Base-by-base conservation (phyloP, 305 asterid genomes). In the Solanum hybrid region DNA sequence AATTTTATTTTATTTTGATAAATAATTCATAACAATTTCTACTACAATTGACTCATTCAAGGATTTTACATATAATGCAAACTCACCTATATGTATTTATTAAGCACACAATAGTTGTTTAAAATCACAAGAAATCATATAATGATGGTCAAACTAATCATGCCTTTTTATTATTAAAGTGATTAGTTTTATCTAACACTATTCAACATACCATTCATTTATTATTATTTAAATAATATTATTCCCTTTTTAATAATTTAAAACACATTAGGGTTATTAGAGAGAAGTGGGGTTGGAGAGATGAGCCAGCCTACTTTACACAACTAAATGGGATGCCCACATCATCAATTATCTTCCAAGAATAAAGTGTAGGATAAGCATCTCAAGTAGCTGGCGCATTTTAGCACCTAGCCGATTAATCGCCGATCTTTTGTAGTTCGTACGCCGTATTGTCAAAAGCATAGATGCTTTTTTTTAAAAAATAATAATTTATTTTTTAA, bases 321-420 rank as follows among this genome's bases (percentile, higher is more conserved):
- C 79, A 75, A 73, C 89, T 88, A 41, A 51, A 51, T 78, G 87
- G 87, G 91, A 84, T 90, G 91, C 61, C 90, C 90, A 80, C 89
- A 80, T 80, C 88, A 51, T 88, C 85, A 88, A 72, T 61, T 72
- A 72, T 45, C 87, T 38, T 90, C 33, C 76, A 31, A 88, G 73
- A 90, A 81, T 82, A 88, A 88, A 82, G 92, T 82, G 87, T 45
- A 73, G 88, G 88, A 65, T 90, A 73, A 90, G 89, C 79, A 82
- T 90, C 86, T 81, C 87, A 81, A 75, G 70, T 24, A 34, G 37
- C 14, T 38, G 89, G 92, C 90, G 93, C 92, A 92, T 91, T 83
- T 86, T 91, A 93, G 92, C 92, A 90, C 34, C 65, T 3, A 75
- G 87, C 91, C 90, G 89, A 68, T 89, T 89, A 89, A 91, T 87